Conservation (phyloP, 768 basidiomycete species). For the Leccinellum albellum region DNA sequence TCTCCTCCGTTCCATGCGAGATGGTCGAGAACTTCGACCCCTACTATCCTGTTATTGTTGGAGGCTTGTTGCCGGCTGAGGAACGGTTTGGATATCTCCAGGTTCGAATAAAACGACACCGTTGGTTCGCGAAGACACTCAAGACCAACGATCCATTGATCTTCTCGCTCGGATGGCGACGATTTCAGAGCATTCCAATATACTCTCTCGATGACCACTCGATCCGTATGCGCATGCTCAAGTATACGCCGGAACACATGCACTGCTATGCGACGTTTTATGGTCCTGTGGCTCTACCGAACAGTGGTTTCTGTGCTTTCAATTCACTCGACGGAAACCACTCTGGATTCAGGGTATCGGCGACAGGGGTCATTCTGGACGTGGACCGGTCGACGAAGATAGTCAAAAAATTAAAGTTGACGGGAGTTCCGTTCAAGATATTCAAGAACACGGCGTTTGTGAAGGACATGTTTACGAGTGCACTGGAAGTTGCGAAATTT, state of each 20-base stretch:
- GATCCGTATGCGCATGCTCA: conserved; percentile 98
- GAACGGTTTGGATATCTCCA: conserved; percentile 92
- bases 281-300: conserved; percentile 86
- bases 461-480: conserved; percentile 93
- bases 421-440: conserved; percentile 93
- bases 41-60: conserved; percentile 84
- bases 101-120: conserved; percentile 92
- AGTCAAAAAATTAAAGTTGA: conserved; percentile 97
- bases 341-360: conserved; percentile 82
- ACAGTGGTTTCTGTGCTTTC: conserved; percentile 97
- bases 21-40: conserved; percentile 93
- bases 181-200: conserved; percentile 93
- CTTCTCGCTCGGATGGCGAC: conserved; percentile 94
- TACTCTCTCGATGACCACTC: conserved; percentile 97
- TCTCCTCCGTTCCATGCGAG: conserved; percentile 81
- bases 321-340: conserved; percentile 68
- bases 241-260: conserved; percentile 99
- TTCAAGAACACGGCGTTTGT: conserved; percentile 99
- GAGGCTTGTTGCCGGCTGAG: conserved; percentile 86
- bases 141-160: conserved; percentile 98
- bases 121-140: conserved; percentile 87
- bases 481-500: conserved; percentile 96
- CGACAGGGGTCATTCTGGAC: conserved; percentile 93
- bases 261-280: conserved; percentile 99
- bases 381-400: conserved; percentile 91